phyloP scores from a whole-genome alignment of 176 grass and related monocot species.

The Carex myosuroides region DNA sequence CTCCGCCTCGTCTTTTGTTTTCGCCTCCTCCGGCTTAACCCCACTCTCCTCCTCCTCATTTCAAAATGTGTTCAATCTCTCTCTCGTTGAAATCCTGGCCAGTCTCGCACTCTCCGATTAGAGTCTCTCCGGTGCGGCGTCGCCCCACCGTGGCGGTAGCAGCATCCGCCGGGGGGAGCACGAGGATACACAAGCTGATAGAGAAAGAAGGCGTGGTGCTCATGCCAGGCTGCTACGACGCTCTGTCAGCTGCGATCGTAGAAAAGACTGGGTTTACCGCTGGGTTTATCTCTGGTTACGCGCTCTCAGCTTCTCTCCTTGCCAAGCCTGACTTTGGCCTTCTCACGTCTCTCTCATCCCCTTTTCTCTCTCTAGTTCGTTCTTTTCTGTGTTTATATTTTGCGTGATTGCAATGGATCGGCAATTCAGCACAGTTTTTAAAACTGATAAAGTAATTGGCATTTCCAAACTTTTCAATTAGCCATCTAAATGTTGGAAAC shows the following conservation, averaged over 20 bases:
- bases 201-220: constrained; percentile 30
- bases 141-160: not conserved
- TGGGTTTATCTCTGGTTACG: constrained; percentile 42
- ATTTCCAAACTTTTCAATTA: not conserved
- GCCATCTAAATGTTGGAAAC: not conserved
- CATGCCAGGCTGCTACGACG: constrained; percentile 35
- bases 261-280: constrained; percentile 29
- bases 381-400: not conserved
- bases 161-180: not conserved
- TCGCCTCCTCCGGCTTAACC: not conserved
- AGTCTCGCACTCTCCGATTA: not conserved
- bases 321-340: constrained; percentile 45
- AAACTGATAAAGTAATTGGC: not conserved
- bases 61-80: constrained; percentile 5
- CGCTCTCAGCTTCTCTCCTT: constrained; percentile 27
- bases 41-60: not conserved
- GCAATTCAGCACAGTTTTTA: not conserved
- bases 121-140: not conserved
- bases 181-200: constrained; percentile 26
- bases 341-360: constrained; percentile 24
- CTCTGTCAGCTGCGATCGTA: constrained; percentile 40
- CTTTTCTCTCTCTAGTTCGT: not conserved
- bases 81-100: not conserved
- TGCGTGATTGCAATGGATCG: not conserved
- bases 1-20: not conserved